Base-by-base conservation (phyloP, 2,329 filamentous ascomycete genomes). In the Sporothrix sp. region DNA sequence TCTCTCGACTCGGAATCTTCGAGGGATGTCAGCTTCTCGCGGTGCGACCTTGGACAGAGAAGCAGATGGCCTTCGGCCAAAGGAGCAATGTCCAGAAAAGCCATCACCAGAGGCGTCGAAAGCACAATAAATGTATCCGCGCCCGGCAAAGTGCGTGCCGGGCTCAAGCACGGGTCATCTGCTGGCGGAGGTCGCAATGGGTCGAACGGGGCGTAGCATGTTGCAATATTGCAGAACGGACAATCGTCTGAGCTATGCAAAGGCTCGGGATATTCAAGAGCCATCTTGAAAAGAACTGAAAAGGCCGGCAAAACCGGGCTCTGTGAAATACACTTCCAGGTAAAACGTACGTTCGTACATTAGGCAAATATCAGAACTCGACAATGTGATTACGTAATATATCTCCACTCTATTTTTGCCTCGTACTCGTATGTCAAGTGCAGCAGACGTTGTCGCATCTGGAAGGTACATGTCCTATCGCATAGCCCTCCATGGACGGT, bases 1-100 rank as follows among this genome's bases (percentile, higher is more conserved):
- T 84, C 82, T 50, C 74, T 72, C 21, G 82, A 78, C 63, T 89
- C 85, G 42, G 64, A 63, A 1, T 76, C 68, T 0, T 71, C 73
- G 46, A 90, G 73, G 62, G 90, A 85, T 3, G 79, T 82, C 33
- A 96, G 73, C 63, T 90, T 95, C 56, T 82, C 78, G 51, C 81
- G 78, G 71, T 97, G 93, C 32, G 71, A 63, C 36, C 93, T 78
- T 8, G 89, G 85, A 50, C 84, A 87, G 30, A 97, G 75, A 0
- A 97, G 76, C 7, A 96, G 67, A 71, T 97, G 91, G 1, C 90
- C 90, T 1, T 73, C 73, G 0, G 86, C 85, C 47, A 97, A 79
- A 1, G 93, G 93, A 71, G 94, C 78, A 61, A 96, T 95, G 68
- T 97, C 91, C 59, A 97, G 76, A 68, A 97, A 97, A 37, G 89